Conservation (phyloP, 2,329 filamentous ascomycete species). For the Colletotrichum salicis region DNA sequence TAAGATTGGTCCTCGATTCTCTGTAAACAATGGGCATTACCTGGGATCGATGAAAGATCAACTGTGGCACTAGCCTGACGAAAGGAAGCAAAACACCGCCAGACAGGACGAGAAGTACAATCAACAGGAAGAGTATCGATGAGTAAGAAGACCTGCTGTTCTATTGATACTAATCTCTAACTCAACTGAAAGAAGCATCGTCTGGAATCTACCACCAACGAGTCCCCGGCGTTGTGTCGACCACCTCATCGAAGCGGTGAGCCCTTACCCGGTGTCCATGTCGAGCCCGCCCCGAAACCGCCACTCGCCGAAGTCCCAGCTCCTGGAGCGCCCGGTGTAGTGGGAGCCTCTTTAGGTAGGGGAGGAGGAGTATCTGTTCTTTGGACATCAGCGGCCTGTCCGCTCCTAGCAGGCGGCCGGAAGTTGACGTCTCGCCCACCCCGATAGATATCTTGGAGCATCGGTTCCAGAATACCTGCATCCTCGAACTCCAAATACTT, state of each 20-base stretch:
- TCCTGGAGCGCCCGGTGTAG: conserved; percentile 52
- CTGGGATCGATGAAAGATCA: not conserved
- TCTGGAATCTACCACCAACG: not conserved
- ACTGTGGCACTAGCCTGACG: not conserved
- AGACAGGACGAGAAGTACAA: not conserved
- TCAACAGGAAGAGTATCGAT: not conserved
- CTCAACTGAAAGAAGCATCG: not conserved
- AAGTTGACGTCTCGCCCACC: conserved; percentile 60
- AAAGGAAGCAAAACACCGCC: not conserved
- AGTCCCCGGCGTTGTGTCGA: not conserved
- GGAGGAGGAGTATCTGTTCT: conserved; percentile 65
- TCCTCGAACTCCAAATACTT: conserved; percentile 92
- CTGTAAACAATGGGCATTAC: not conserved
- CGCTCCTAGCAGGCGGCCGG: conserved; percentile 61
- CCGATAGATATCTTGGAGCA: conserved; percentile 87
- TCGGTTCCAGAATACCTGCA: conserved; percentile 83
- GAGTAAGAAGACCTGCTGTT: not conserved
- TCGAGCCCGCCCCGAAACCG: conserved; percentile 51
- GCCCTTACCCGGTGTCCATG: conserved; percentile 59
- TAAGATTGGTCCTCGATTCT: no score
- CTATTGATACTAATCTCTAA: not conserved
- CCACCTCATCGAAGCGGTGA: conserved; percentile 24
- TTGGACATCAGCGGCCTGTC: conserved; percentile 47
- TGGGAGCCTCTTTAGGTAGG: conserved; percentile 54
- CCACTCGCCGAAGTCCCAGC: conserved; percentile 47